Base-by-base conservation (phyloP, 2,329 filamentous ascomycete species). In the Aspergillus pseudoterreus region DNA sequence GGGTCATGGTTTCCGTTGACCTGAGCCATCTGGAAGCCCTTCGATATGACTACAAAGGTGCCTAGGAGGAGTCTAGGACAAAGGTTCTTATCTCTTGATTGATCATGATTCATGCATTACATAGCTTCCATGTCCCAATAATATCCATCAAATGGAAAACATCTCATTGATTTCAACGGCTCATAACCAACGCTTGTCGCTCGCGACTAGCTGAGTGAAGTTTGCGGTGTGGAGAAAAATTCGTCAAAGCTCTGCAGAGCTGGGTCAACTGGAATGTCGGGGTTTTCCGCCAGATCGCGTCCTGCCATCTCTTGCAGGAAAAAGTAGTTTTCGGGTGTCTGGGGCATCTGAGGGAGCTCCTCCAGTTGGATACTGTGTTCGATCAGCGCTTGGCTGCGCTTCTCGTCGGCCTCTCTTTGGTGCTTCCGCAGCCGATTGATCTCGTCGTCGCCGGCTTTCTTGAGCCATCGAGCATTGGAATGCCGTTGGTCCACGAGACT, bases 401-500 rank as follows among this genome's bases (percentile, higher is more conserved):
- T 82, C 6, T 76, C 77, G 27, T 82, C 77, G 4, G 81, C 82
- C 59, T 83, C 81, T 48, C 77, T 75, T 47, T 75, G 72, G 24
- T 78, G 76, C 51, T 72, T 74, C 49, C 72, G 71, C 51, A 81
- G 66, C 24, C 75, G 71, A 14, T 69, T 66, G 6, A 73, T 76
- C 43, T 77, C 75, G 53, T 81, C 74, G 51, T 77, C 74, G n/a
- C 73, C 75, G 24, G 74, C 76, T 50, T 83, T 83, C 47, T 82
- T 81, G 44, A 97, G 75, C 90, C 91, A 96, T 39, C 81, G 82
- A 22, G 95, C 76, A 67, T 99, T 99, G 48, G 95, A 92, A 38
- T 89, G 79, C 22, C 88, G 85, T 70, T 96, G 96, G 66, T 97
- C 91, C 8, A 97, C 90, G 19, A 97, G 79, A 21, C 85, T 86